Evolutionary conservation across 305 asterid species (phyloP), one percentile per base, ranked within the genome.

Genomic region (Fraxinus greggii): DNA sequence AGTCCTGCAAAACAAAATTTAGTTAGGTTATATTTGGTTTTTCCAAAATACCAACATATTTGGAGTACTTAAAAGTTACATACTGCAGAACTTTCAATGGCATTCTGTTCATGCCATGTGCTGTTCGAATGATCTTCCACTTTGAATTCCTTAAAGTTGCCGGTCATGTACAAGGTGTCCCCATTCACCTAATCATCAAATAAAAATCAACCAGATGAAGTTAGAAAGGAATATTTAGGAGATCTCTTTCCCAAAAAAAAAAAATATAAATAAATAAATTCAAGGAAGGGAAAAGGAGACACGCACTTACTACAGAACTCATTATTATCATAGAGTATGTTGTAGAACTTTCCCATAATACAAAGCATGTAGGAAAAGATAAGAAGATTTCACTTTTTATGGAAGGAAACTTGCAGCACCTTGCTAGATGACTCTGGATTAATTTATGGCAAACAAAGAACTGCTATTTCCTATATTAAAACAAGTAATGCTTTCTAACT

Each of bases 101-200:
- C 96, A 82, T 86, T 90, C 78, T 89, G 97, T 80, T 91, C 94
- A 88, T 92, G 93, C 99, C 99, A 94, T 38, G 93, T 81, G 90
- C 86, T 85, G 83, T 81, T 85, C 83, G 90, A 83, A 79, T 87
- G 85, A 83, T 88, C 90, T 35, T 94, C 97, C 86, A 92, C 88
- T 89, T 93, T 94, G 88, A 96, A 96, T 84, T 91, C 93, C 91
- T 92, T 91, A 86, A 96, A 96, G 87, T 84, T 89, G 63, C 97
- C 89, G 40, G 94, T 94, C 95, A 93, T 92, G 84, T 85, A 96
- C 59, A 89, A 82, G 15, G 97, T 93, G 86, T 96, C 91, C 75
- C 99, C 99, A 82, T 96, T 96, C 84, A 96, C 99, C 99, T 96
- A 85, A 82, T 61, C 42, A 80, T 75, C 80, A 69, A 78, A 78